Conservation (phyloP, 2,329 filamentous ascomycete genomes). For the Neurospora crassa region DNA sequence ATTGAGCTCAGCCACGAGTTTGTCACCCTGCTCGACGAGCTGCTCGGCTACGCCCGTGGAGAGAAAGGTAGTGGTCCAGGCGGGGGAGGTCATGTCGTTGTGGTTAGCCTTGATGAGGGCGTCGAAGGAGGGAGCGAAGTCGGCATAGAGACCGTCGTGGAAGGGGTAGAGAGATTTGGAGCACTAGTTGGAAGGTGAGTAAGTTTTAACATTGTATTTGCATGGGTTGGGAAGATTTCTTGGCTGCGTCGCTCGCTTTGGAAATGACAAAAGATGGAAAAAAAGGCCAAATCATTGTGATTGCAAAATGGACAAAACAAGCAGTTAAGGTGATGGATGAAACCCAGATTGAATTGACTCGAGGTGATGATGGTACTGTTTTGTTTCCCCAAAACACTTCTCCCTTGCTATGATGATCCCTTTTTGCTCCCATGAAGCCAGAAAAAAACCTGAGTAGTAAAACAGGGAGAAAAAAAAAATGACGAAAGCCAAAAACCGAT, state of each 20-base stretch:
- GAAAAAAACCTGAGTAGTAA: background rate
- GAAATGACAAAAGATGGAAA: background rate
- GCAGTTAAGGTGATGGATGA: background rate
- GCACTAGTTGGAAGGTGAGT: slow-evolving; percentile 27
- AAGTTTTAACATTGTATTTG: background rate
- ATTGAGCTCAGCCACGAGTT: slow-evolving; percentile 38
- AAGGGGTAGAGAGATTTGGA: slow-evolving; percentile 60
- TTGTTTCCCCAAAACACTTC: background rate
- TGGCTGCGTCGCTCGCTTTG: background rate
- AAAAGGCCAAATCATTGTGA: background rate
- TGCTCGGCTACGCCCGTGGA: slow-evolving; percentile 41
- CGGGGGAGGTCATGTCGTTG: slow-evolving; percentile 55
- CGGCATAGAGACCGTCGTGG: slow-evolving; percentile 58
- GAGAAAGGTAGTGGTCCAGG: slow-evolving; percentile 56
- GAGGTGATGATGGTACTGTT: background rate
- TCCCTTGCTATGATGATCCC: background rate
- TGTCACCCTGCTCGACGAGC: slow-evolving; percentile 43
- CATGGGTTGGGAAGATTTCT: background rate
- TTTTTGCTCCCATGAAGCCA: background rate
- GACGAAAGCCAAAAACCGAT: background rate
- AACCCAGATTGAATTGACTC: background rate
- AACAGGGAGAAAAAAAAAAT: background rate
- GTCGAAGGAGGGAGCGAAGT: slow-evolving; percentile 62
- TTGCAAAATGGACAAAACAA: background rate
- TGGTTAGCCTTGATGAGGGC: slow-evolving; percentile 50